Evolutionary conservation across 2,329 filamentous ascomycete species (phyloP).

Genomic region (Madurella fahalii): DNA sequence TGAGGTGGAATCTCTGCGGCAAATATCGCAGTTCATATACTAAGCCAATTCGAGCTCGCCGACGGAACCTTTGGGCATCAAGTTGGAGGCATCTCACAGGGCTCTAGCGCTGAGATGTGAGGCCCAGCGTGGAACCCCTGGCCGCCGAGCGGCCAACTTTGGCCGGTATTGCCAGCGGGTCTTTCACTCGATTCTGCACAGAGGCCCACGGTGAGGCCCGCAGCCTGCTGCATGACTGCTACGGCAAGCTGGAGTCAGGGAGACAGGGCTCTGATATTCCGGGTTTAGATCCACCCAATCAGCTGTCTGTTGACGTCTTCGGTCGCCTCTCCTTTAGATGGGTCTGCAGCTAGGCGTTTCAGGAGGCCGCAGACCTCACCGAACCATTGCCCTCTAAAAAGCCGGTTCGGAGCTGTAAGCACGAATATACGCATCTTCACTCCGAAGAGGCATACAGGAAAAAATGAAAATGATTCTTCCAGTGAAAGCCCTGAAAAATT

Average conservation of each 20-base stretch:
- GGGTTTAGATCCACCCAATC: background rate
- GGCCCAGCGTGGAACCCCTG: background rate
- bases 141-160: background rate
- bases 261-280: background rate
- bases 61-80: background rate
- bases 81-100: conserved; percentile 1
- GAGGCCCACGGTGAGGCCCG: background rate
- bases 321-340: background rate
- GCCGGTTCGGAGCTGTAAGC: background rate
- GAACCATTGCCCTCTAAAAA: background rate
- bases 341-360: background rate
- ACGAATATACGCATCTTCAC: background rate
- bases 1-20: background rate
- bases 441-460: background rate
- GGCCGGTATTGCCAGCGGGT: background rate
- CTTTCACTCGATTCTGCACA: background rate
- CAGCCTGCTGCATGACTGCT: background rate
- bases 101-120: background rate
- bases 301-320: background rate
- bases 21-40: conserved; percentile 1
- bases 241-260: background rate
- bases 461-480: background rate
- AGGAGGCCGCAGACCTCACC: background rate
- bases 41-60: background rate
- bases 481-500: background rate